phyloP scores from a whole-genome alignment of 1,284 basidiomycete genomes.

The Kwoniella shivajii region DNA sequence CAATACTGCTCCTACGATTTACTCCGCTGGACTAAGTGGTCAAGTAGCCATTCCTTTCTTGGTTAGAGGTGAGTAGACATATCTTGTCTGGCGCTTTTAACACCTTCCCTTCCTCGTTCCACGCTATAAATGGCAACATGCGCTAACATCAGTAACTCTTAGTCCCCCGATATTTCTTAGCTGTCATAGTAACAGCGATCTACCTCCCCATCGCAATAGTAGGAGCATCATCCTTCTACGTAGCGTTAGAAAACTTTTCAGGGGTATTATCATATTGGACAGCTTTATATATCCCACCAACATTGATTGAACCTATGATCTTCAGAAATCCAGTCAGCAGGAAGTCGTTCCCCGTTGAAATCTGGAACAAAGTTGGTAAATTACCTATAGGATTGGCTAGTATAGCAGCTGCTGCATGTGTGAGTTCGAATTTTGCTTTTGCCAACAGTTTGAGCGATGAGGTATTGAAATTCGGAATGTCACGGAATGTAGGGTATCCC shows the following conservation, averaged over 20 bases:
- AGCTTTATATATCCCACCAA: conserved; percentile 50
- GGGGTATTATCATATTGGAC: conserved; percentile 54
- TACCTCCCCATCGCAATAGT: conserved; percentile 55
- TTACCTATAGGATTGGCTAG: conserved; percentile 50
- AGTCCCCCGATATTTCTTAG: conserved; percentile 85
- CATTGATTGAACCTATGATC: conserved; percentile 47
- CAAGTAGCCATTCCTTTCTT: conserved; percentile 72
- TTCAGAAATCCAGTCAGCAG: conserved; percentile 47
- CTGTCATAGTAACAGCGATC: conserved; percentile 75
- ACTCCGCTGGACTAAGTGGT: conserved; percentile 78
- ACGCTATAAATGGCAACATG: background rate
- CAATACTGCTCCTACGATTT: conserved; percentile 81
- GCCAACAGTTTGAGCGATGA: background rate
- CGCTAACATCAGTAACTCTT: background rate
- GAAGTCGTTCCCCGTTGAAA: conserved; percentile 42
- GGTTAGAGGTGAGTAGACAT: conserved; percentile 36
- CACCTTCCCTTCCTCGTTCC: background rate
- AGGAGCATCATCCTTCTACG: conserved; percentile 45
- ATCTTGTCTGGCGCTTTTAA: no score
- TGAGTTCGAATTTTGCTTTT: conserved; percentile 18
- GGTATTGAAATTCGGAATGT: background rate
- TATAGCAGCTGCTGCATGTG: conserved; percentile 34
- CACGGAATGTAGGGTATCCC: conserved; percentile 44
- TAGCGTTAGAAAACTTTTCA: conserved; percentile 49
- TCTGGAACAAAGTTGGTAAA: conserved; percentile 46